A percentile compares a stretch with the other conserved stretches of the same genome.
phyloP scores from a whole-genome alignment of 164 flowering plant genomes.

The Piper betle region DNA sequence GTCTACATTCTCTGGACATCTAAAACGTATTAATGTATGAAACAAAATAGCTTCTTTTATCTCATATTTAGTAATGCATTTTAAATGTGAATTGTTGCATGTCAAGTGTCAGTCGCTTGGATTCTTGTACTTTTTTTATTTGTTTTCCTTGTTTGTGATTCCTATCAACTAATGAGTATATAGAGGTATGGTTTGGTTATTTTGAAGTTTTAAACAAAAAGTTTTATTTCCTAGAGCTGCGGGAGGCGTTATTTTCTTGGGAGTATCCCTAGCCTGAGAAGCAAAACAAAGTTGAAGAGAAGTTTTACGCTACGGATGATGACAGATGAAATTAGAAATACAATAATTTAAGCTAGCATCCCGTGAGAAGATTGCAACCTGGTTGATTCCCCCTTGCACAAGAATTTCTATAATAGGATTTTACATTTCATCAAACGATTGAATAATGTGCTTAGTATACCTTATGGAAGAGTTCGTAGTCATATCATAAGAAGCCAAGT shows the following conservation, averaged over 20 bases:
- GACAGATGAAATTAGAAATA: not conserved
- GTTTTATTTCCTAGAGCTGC: not conserved
- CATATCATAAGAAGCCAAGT: not conserved
- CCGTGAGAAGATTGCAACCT: not conserved
- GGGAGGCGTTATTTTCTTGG: not conserved
- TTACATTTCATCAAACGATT: not conserved
- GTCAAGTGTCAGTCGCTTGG: no score
- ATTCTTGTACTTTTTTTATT: no score
- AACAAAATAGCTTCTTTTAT: not conserved
- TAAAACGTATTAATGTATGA: slow-evolving; percentile 75
- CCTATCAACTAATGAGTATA: no score
- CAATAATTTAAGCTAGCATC: not conserved
- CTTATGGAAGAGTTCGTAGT: not conserved
- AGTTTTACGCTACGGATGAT: not conserved
- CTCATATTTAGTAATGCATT: not conserved
- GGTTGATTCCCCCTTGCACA: not conserved
- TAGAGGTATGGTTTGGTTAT: no score
- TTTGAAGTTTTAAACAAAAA: no score
- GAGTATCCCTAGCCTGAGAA: not conserved
- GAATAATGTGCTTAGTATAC: not conserved
- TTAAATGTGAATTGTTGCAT: no score
- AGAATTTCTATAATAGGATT: not conserved
- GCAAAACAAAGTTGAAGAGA: not conserved
- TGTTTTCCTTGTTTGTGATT: no score
- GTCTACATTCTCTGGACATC: slow-evolving; percentile 94